phyloP scores from a whole-genome alignment of 2,329 filamentous ascomycete genomes.

The Phialophora chinensis region DNA sequence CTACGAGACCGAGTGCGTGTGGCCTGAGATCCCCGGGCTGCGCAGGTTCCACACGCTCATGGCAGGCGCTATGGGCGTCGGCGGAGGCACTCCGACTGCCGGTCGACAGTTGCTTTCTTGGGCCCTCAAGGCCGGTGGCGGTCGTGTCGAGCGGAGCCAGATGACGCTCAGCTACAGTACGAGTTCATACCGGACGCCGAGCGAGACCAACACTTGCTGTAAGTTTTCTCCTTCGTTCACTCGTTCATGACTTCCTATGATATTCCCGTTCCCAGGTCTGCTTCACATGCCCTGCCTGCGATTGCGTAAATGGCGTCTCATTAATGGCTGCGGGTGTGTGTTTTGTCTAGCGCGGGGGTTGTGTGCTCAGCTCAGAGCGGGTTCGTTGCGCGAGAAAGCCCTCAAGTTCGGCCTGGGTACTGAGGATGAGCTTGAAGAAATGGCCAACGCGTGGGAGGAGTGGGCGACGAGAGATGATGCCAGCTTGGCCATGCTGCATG shows the following conservation, averaged over 20 bases:
- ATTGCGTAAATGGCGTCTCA: slow-evolving; percentile 4
- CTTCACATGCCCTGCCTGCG: background rate
- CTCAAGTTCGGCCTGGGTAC: slow-evolving; percentile 28
- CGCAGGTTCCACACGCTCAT: slow-evolving; percentile 42
- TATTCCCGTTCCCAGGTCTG: no score
- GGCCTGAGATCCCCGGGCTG: slow-evolving; percentile 41
- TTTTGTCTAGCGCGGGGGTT: slow-evolving; percentile 23
- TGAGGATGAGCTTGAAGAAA: slow-evolving; percentile 47
- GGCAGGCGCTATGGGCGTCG: slow-evolving; percentile 36
- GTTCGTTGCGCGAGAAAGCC: slow-evolving; percentile 41
- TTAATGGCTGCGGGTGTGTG: slow-evolving; percentile 5
- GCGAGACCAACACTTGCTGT: slow-evolving; percentile 43
- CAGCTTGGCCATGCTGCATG: slow-evolving; percentile 48
- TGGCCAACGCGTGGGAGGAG: slow-evolving; percentile 41
- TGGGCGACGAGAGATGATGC: slow-evolving; percentile 50
- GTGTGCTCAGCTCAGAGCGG: slow-evolving; percentile 29
- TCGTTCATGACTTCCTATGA: no score
- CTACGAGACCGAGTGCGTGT: slow-evolving; percentile 46
- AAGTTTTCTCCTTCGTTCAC: slow-evolving; percentile 21
- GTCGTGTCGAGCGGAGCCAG: slow-evolving; percentile 44
- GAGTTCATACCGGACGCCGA: slow-evolving; percentile 41
- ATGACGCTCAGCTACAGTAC: slow-evolving; percentile 44
- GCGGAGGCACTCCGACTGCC: slow-evolving; percentile 36
- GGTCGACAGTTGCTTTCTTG: slow-evolving; percentile 43
- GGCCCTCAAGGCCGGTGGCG: slow-evolving; percentile 36